These are phyloP conservation scores for Trichoderma cornu-damae DNA, from an alignment of 2,329 filamentous ascomycete species.

Conservation along the genomic window DNA sequence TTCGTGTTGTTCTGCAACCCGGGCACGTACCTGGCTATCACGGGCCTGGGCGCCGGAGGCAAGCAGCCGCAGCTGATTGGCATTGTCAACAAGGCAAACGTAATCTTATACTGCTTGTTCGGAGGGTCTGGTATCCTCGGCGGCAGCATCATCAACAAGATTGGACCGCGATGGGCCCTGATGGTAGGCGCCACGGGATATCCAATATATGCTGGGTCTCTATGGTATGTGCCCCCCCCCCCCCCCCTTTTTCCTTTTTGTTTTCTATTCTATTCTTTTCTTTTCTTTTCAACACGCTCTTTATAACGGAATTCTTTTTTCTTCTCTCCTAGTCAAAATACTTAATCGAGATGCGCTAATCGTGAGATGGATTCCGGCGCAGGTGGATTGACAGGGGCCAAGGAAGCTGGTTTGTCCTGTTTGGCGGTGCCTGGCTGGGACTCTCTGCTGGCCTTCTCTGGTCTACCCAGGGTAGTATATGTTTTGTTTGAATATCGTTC, in stretches of 20 bases:
- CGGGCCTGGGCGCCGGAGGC: constrained; percentile 24
- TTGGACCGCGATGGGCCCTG: constrained; percentile 14
- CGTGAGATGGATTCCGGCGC: not conserved
- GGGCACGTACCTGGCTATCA: constrained; percentile 24
- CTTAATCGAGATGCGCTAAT: constrained; percentile 51
- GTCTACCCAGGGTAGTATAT: constrained; percentile 77
- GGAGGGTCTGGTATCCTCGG: constrained; percentile 19
- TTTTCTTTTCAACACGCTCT: no score
- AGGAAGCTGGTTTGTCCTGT: constrained; percentile 55
- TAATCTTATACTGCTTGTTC: constrained; percentile 21
- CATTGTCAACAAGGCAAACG: constrained; percentile 21
- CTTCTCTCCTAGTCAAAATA: no score
- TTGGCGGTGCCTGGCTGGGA: constrained; percentile 52
- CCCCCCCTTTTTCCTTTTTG: no score
- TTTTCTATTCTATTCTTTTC: no score
- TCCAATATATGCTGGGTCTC: constrained; percentile 17
- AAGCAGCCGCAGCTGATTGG: constrained; percentile 19
- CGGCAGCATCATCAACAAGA: constrained; percentile 21
- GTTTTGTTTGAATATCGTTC: not conserved
- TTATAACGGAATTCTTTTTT: no score
- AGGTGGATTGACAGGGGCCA: constrained; percentile 18
- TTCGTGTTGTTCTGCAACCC: constrained; percentile 31
- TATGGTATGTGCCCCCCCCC: constrained; percentile 31
- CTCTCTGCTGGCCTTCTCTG: constrained; percentile 56
- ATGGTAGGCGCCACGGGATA: constrained; percentile 18